Conservation (phyloP, 768 basidiomycete genomes). For the Asterophora parasitica region DNA sequence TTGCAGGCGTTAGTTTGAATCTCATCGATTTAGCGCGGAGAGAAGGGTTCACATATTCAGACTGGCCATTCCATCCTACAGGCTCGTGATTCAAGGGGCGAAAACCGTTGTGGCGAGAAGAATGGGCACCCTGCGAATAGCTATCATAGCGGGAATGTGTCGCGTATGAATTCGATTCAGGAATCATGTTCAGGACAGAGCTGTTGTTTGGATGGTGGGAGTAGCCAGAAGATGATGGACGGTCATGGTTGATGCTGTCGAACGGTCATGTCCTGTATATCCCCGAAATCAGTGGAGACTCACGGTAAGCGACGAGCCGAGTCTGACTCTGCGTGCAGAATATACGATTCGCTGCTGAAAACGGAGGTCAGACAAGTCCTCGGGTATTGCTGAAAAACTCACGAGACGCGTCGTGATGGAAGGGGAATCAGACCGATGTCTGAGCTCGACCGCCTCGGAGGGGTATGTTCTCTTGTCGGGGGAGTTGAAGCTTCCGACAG, state of each 20-base stretch:
- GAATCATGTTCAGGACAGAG: conserved; percentile 50
- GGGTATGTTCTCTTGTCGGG: conserved; percentile 62
- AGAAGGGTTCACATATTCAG: conserved; percentile 56
- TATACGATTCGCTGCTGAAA: conserved; percentile 38
- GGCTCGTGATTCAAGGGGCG: conserved; percentile 48
- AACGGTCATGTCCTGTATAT: conserved; percentile 7
- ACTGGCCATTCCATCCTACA: conserved; percentile 48
- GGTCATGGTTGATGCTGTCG: conserved; percentile 15
- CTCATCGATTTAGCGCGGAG: background rate
- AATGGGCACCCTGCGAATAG: conserved; percentile 35
- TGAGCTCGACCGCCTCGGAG: conserved; percentile 47
- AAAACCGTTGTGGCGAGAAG: conserved; percentile 43
- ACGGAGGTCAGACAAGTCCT: conserved; percentile 12
- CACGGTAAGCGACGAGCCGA: conserved; percentile 43
- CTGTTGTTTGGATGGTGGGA: conserved; percentile 36
- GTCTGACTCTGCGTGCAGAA: conserved; percentile 44
- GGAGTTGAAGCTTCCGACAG: conserved; percentile 70
- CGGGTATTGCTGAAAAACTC: conserved; percentile 16
- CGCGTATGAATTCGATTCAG: conserved; percentile 52
- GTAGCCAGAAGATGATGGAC: conserved; percentile 42
- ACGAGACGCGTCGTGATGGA: conserved; percentile 37
- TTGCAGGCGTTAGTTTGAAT: conserved; percentile 1
- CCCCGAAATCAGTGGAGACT: conserved; percentile 21
- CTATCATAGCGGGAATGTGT: conserved; percentile 49
- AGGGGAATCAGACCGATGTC: conserved; percentile 39